phyloP scores from a whole-genome alignment of 192 early-diverging fungal species.

The Martensiomyces pterosporus region DNA sequence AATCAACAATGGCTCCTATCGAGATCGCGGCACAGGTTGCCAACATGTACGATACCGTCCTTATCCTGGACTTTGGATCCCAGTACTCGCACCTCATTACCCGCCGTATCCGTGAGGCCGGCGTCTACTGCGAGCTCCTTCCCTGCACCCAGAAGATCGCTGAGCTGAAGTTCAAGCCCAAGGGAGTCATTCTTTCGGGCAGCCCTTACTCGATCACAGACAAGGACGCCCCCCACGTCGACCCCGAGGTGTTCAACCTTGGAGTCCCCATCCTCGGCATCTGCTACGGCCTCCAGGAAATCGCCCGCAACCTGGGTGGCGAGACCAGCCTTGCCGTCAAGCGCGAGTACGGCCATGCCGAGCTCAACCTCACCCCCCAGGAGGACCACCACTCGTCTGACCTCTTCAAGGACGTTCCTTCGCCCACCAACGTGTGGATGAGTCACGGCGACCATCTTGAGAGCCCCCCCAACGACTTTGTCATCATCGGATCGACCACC shows the following conservation, averaged over 20 bases:
- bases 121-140: constrained; percentile 97
- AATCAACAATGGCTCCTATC: constrained; percentile 25
- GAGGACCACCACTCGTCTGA: constrained; percentile 57
- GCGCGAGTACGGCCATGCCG: constrained; percentile 94
- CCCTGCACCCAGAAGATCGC: constrained; percentile 95
- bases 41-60: constrained; percentile 88
- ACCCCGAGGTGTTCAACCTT: constrained; percentile 82
- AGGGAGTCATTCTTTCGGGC: constrained; percentile 94
- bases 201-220: constrained; percentile 97
- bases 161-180: constrained; percentile 93
- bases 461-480: constrained; percentile 75
- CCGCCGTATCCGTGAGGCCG: constrained; percentile 89
- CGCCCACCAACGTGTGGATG: constrained; percentile 86
- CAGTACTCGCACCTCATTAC: constrained; percentile 99
- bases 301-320: constrained; percentile 84
- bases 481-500: constrained; percentile 75
- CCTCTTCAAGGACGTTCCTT: constrained; percentile 69
- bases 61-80: constrained; percentile 98
- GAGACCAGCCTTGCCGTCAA: constrained; percentile 68
- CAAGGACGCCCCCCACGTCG: constrained; percentile 88
- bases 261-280: constrained; percentile 94
- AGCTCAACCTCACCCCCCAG: constrained; percentile 63
- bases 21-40: constrained; percentile 57
- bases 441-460: constrained; percentile 95
- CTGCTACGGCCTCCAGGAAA: constrained; percentile 98